Evolutionary conservation across 2,329 filamentous ascomycete genomes (phyloP), one percentile per base, ranked within the genome.

Genomic region (Tolypocladium sp.): DNA sequence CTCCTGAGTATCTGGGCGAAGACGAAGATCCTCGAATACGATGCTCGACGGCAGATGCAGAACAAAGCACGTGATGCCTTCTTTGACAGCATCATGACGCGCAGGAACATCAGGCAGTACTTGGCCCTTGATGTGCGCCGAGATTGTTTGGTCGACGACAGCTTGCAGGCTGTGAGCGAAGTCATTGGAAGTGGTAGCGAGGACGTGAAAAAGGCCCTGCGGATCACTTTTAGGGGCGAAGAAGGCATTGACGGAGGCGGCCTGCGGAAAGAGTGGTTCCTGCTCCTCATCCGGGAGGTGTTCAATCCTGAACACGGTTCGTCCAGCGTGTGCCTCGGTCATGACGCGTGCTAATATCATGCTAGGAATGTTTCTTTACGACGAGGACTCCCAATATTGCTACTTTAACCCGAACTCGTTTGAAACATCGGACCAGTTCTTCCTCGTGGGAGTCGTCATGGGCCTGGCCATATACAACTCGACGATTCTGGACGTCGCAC

Each of bases 401-500:
- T 97, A 96, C 73, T 97, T 97, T 76, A 96, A 96, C 69, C 89
- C 92, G 0, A 85, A 88, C 69, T 91, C 90, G 20, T 92, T 96
- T 66, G 92, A 96, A 71, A 92, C 90, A 0, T 92, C 91, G 0
- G 91, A 96, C 68, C 91, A 96, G 64, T 97, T 90, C 73, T 96
- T 94, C 69, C 80, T 96, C 27, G 89, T 97, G 35, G 92, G 92
- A 1, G 90, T 94, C 15, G 81, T 96, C 9, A 81, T 97, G 58
- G 92, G 92, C 0, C 78, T 97, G 60, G 92, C 92, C 17, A 96
- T 97, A 62, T 96, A 96, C 75, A 96, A 97, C 72, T 95, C 91
- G 2, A 96, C 91, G 0, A 96, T 96, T 64, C 78, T 97, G 22
- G 92, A 96, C 69, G 83, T 96, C 55, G 89, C 91, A 2, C 81